These are phyloP conservation scores for Nidularia sp. DNA, from an alignment of 768 basidiomycete species.

Conservation along the genomic window DNA sequence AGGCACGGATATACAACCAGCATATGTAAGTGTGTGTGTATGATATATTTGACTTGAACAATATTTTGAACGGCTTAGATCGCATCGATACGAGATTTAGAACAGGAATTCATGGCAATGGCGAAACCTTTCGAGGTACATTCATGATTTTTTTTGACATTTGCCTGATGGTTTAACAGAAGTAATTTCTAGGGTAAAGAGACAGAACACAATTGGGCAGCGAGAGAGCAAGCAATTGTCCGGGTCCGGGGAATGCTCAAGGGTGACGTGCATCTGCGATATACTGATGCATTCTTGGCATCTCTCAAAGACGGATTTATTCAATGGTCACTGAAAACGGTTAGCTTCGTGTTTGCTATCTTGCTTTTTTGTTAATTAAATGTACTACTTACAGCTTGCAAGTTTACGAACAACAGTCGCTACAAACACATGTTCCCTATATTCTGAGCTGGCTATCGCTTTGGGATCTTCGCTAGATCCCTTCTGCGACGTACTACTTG, in stretches of 20 bases:
- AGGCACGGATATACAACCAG: slow-evolving; percentile 48
- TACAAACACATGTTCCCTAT: slow-evolving; percentile 71
- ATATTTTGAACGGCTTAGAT: slow-evolving; percentile 43
- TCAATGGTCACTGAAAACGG: slow-evolving; percentile 82
- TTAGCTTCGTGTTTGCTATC: slow-evolving; percentile 17
- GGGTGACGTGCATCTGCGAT: slow-evolving; percentile 76
- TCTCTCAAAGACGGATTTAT: slow-evolving; percentile 76
- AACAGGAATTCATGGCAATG: slow-evolving; percentile 81
- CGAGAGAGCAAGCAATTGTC: slow-evolving; percentile 71
- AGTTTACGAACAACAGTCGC: slow-evolving; percentile 92
- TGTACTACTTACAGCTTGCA: slow-evolving; percentile 47
- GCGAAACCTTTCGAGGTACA: slow-evolving; percentile 74
- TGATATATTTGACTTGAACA: not conserved
- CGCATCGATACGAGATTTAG: slow-evolving; percentile 81
- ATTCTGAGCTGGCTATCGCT: slow-evolving; percentile 64
- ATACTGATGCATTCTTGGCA: slow-evolving; percentile 67
- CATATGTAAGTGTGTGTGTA: slow-evolving; percentile 52
- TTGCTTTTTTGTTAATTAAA: slow-evolving; percentile 2
- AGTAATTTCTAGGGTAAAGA: slow-evolving; percentile 73
- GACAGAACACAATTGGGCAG: slow-evolving; percentile 93
- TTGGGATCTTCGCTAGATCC: slow-evolving; percentile 73
- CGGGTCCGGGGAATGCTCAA: slow-evolving; percentile 87
- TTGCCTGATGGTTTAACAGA: not conserved
- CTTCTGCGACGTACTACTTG: slow-evolving; percentile 71
- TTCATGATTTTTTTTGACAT: not conserved